Evolutionary conservation across 2,329 filamentous ascomycete species (phyloP), one percentile per base, ranked within the genome.

Genomic region (Diaporthe longicolla): DNA sequence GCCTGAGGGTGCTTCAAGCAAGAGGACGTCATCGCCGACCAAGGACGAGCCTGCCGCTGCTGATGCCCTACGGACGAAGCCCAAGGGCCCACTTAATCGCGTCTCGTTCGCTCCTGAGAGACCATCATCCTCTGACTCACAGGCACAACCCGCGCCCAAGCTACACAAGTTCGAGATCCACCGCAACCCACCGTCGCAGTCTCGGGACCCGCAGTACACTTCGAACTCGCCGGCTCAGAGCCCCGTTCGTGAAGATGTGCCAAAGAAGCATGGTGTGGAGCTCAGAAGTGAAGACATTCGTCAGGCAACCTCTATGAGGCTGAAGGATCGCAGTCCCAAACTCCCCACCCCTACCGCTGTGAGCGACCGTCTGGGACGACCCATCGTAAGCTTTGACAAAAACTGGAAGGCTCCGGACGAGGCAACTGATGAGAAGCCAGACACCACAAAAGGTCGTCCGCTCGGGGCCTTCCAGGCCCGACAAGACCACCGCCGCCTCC

Each of bases 311-410:
- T 97, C 94, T 84, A 97, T 97, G 90, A 93, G 88, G 81, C 87
- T 97, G 77, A 95, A 92, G 82, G 95, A 98, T 83, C 92, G 95
- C 80, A 98, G 95, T 83, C 85, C 92, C 73, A 97, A 94, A 81
- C 87, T 98, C 76, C 96, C 95, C 37, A 96, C 93, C 80, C 96
- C 96, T 77, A 94, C 94, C 71, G 93, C 94, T 80, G 95, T 98
- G 83, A 98, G 95, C 85, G 93, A 98, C 85, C 93, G 90, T 81
- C 93, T 94, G 79, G 95, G 95, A 79, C 92, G 96, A 81, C 96
- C 96, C 76, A 98, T 98, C 87, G 96, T 98, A 88, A 98, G 96
- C 89, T 98, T 98, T 88, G 90, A 97, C 84, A 90, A 90, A 80
- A 90, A 93, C 82, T 98, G 94, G 92, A 93, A 91, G 87, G 89